These are phyloP conservation scores for Geopyxis carbonaria DNA, from an alignment of 495 filamentous ascomycete genomes.

Conservation along the genomic window DNA sequence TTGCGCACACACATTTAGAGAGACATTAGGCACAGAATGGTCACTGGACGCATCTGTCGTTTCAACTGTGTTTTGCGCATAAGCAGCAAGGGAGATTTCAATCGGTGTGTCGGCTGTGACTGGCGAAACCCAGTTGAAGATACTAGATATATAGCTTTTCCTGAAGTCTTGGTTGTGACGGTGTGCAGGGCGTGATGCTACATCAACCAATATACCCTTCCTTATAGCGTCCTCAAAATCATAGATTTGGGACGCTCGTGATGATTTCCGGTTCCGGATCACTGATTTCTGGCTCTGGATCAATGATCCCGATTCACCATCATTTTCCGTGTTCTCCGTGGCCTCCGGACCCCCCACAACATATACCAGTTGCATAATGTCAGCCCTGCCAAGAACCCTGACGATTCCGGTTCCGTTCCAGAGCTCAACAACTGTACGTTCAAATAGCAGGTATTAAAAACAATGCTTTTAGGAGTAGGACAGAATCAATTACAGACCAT, in stretches of 20 bases:
- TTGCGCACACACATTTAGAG: neutral
- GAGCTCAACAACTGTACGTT: conserved; percentile 12
- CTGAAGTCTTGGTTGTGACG: too few species aligned
- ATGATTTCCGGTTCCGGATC: neutral
- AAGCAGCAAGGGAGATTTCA: too few species aligned
- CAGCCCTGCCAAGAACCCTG: conserved; percentile 5
- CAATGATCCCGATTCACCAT: neutral
- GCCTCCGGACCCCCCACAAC: neutral
- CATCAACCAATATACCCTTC: too few species aligned
- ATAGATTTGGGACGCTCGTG: too few species aligned
- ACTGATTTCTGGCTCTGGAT: neutral
- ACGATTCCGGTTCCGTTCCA: conserved; percentile 13
- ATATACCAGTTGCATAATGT: neutral
- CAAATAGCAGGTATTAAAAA: neutral
- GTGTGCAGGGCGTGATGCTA: too few species aligned
- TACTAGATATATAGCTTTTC: too few species aligned
- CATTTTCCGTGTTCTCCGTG: neutral
- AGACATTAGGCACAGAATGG: neutral
- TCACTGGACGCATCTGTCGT: too few species aligned
- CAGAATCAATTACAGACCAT: too few species aligned
- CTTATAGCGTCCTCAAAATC: too few species aligned
- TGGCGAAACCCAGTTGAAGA: too few species aligned
- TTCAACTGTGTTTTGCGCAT: too few species aligned
- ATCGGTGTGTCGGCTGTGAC: too few species aligned
- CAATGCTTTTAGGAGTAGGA: neutral